phyloP scores from a whole-genome alignment of 441 rosid species.

The Rhodomyrtus psidioides region DNA sequence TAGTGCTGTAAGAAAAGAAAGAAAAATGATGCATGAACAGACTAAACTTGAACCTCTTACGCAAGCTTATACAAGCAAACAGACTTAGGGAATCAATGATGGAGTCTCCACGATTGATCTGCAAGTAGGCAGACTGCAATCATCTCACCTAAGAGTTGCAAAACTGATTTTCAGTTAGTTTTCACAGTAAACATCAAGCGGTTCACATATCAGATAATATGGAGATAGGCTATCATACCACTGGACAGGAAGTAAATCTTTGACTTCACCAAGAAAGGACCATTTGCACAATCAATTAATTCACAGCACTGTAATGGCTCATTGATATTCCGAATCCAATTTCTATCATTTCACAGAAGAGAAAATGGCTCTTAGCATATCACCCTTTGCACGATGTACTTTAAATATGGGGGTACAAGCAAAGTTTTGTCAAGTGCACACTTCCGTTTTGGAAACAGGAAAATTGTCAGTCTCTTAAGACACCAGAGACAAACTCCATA shows the following conservation, averaged over 20 bases:
- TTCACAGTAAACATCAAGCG: constrained; percentile 27
- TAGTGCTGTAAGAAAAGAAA: background rate
- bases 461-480: constrained; percentile 32
- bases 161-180: constrained; percentile 18
- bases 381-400: too few relatives aligned
- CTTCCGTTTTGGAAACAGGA: constrained; percentile 23
- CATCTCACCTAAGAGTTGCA: constrained; percentile 29
- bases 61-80: background rate
- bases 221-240: constrained; percentile 5
- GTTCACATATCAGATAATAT: constrained; percentile 39
- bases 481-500: constrained; percentile 44
- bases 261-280: too few relatives aligned
- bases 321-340: too few relatives aligned
- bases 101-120: constrained; percentile 5
- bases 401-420: constrained; percentile 18
- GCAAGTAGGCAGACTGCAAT: constrained; percentile 37
- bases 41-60: background rate
- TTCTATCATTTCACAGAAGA: too few relatives aligned
- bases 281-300: too few relatives aligned
- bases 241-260: too few relatives aligned
- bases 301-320: too few relatives aligned
- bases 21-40: background rate
- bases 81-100: background rate
- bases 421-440: constrained; percentile 30
- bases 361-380: too few relatives aligned